A percentile compares a stretch with the other conserved stretches of the same genome.
These are phyloP conservation scores for Solanum aculeatissimum DNA, from an alignment of 305 asterid genomes.

Conservation along the genomic window DNA sequence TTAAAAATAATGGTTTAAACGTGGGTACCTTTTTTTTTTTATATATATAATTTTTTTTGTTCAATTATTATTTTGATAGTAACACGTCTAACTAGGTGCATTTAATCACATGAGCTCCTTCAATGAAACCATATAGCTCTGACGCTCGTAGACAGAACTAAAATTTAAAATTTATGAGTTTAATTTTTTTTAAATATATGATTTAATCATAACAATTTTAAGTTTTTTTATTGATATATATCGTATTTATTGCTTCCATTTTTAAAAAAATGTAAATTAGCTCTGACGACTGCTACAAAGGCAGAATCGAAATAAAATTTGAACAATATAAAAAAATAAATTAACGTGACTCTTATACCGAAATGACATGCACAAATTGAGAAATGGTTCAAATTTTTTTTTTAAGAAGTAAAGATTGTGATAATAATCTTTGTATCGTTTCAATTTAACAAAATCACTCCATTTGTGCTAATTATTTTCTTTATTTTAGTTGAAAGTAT, in stretches of 20 bases:
- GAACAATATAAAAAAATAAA: too few relatives aligned
- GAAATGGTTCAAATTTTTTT: too few relatives aligned
- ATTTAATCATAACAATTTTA: not conserved
- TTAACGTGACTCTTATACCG: fast-evolving
- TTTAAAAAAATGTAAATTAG: not conserved
- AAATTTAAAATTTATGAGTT: not conserved
- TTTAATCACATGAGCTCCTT: not conserved
- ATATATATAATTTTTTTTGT: not conserved
- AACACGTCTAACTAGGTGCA: not conserved
- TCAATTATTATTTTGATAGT: not conserved
- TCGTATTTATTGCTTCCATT: not conserved
- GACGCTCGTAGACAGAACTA: fast-evolving
- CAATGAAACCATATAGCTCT: not conserved
- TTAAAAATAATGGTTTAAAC: not conserved
- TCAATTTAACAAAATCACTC: too few relatives aligned
- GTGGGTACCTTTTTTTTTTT: not conserved
- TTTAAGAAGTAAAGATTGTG: too few relatives aligned
- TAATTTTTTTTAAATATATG: not conserved
- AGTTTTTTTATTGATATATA: not conserved
- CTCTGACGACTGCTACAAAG: fast-evolving
- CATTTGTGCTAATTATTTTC: not conserved
- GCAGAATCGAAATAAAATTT: not conserved
- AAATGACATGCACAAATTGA: too few relatives aligned
- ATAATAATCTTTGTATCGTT: too few relatives aligned
- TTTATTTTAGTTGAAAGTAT: not conserved